Conservation (phyloP, 2,329 filamentous ascomycete genomes). For the Phialemoniopsis sp. region DNA sequence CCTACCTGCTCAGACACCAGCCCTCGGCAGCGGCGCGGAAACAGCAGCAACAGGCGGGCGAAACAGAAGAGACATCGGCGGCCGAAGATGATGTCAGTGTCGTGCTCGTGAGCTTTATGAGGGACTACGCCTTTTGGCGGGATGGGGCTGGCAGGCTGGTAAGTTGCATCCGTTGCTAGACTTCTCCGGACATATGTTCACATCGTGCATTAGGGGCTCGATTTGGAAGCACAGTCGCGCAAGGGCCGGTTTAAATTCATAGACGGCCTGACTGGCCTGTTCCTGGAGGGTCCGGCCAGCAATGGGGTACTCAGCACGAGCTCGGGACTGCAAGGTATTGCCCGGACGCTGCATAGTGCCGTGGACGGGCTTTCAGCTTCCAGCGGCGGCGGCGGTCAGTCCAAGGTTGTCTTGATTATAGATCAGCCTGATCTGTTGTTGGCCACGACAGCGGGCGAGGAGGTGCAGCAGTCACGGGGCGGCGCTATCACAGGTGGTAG, state of each 20-base stretch:
- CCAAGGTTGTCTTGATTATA: slow-evolving; percentile 54
- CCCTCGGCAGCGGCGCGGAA: neutral
- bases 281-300: slow-evolving; percentile 14
- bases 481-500: slow-evolving; percentile 29
- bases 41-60: too few relatives aligned
- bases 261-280: slow-evolving; percentile 66
- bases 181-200: too few relatives aligned
- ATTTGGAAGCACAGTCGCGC: slow-evolving; percentile 57
- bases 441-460: slow-evolving; percentile 49
- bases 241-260: slow-evolving; percentile 66
- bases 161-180: slow-evolving; percentile 19
- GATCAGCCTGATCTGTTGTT: slow-evolving; percentile 65
- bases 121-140: slow-evolving; percentile 75
- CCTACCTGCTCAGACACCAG: slow-evolving; percentile 26
- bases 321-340: neutral
- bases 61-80: neutral
- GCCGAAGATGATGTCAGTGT: slow-evolving; percentile 42
- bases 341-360: slow-evolving; percentile 26
- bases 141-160: slow-evolving; percentile 66
- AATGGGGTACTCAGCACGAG: slow-evolving; percentile 1
- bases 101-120: slow-evolving; percentile 78
- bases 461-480: neutral
- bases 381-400: slow-evolving; percentile 5
- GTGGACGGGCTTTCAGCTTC: slow-evolving; percentile 25
- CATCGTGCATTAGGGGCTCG: slow-evolving; percentile 59